A percentile compares a stretch with the other conserved stretches of the same genome.
phyloP scores from a whole-genome alignment of 2,329 filamentous ascomycete genomes.

The Aspergillus novofumigatus region DNA sequence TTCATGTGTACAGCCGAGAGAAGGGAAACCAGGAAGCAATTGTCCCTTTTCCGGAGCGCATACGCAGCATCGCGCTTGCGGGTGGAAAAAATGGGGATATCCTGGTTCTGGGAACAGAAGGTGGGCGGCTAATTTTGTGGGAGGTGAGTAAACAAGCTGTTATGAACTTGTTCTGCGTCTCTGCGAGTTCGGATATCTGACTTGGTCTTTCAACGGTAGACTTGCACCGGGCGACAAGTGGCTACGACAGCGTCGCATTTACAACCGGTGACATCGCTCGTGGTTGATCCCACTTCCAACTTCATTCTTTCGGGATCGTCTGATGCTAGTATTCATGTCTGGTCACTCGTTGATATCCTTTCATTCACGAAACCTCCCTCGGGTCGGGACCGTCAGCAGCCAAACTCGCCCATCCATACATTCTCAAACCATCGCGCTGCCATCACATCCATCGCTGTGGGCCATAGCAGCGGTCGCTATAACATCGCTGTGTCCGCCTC shows the following conservation, averaged over 20 bases:
- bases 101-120: conserved; percentile 74
- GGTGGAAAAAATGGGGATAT: conserved; percentile 58
- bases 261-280: conserved; percentile 65
- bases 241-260: conserved; percentile 42
- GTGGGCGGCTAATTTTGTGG: conserved; percentile 85
- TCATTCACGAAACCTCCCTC: conserved; percentile 50
- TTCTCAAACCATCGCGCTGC: conserved; percentile 65
- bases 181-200: background rate
- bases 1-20: conserved; percentile 84
- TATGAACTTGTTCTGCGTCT: conserved; percentile 1
- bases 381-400: conserved; percentile 36
- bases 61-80: conserved; percentile 71
- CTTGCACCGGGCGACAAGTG: conserved; percentile 43
- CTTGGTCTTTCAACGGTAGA: conserved; percentile 20
- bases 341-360: conserved; percentile 74
- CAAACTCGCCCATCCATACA: conserved; percentile 67
- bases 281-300: conserved; percentile 60
- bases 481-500: conserved; percentile 82
- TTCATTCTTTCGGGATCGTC: conserved; percentile 45
- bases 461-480: conserved; percentile 66
- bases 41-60: conserved; percentile 81
- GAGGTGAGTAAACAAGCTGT: conserved; percentile 59
- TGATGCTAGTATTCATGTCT: conserved; percentile 89
- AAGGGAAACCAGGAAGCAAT: conserved; percentile 84
- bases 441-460: conserved; percentile 49